Conservation (phyloP, 129 eudicot genomes). For the Pulicaria dysenterica region DNA sequence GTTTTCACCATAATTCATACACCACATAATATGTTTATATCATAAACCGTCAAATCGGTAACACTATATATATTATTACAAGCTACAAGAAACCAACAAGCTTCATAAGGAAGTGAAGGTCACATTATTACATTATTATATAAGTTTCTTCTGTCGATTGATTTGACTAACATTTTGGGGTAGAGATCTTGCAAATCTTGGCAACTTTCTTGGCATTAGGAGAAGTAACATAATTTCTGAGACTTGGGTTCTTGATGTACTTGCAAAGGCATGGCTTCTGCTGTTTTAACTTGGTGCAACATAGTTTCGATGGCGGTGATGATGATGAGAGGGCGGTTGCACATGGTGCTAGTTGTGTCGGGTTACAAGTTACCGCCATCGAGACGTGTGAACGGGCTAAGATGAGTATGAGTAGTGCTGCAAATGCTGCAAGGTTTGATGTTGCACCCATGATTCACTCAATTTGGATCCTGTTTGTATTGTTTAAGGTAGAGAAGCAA, state of each 20-base stretch:
- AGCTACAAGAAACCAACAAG: not conserved
- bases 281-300: slow-evolving; percentile 43
- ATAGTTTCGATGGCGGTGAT: slow-evolving; percentile 27
- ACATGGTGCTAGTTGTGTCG: slow-evolving; percentile 42
- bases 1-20: not conserved
- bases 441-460: not conserved
- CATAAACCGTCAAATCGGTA: no score
- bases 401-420: slow-evolving; percentile 13
- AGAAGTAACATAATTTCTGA: slow-evolving; percentile 31
- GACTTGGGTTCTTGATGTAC: slow-evolving; percentile 48
- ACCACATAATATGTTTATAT: no score
- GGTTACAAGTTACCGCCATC: slow-evolving; percentile 42
- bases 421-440: slow-evolving; percentile 14
- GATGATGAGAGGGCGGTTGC: slow-evolving; percentile 35
- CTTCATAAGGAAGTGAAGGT: slow-evolving; percentile 1
- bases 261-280: slow-evolving; percentile 56
- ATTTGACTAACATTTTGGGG: slow-evolving; percentile 42
- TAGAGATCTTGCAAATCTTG: slow-evolving; percentile 40
- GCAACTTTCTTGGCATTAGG: slow-evolving; percentile 50
- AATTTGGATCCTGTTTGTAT: not conserved
- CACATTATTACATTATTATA: no score
- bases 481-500: slow-evolving; percentile 15
- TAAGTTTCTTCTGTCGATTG: no score
- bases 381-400: slow-evolving; percentile 26
- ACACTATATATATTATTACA: not conserved